Base-by-base conservation (phyloP, 2,329 filamentous ascomycete genomes). In the Phaeoacremonium minimum region DNA sequence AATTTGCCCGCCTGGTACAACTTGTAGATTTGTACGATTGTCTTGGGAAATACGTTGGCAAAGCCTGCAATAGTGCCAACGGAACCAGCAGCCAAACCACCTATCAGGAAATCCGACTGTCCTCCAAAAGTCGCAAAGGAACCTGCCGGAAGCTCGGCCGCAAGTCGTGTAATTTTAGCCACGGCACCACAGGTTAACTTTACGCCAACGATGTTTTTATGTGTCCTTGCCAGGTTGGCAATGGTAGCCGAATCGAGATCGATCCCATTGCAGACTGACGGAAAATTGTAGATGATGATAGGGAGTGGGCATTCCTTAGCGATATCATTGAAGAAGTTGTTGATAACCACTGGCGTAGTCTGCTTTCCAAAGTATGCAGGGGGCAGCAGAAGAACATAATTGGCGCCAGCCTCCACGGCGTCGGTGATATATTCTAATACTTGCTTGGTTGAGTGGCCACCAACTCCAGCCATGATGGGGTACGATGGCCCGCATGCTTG, bases 51-150 rank as follows among this genome's bases (percentile, higher is more conserved):
- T 4, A 80, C 55, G 37, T 80, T 80, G 12, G 69, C 77, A 33
- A 79, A 69, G 4, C 73, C 75, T 0, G 75, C 74, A 29, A 81
- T 74, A 38, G 66, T 71, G 6, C 77, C 77, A 4, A 67, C 65
- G 15, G 67, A 72, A 14, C 77, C 76, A 5, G 70, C 68, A 3
- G 66, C 66, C 28, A 81, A 53, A 2, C 71, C 74, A 4, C 73
- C 73, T 33, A 80, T 63, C n/a, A 85, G 57, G 55, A 83, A 86
- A 50, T 87, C 83, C 2, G 73, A 75, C 56, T 86, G 82, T 1
- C 83, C 83, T 1, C 80, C 82, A 48, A 76, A 85, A 1, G 75
- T 74, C 2, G 79, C 73, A 49, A 87, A 87, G n/a, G n/a, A n/a
- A n/a, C n/a, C n/a, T 5, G 69, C 56, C 0, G 57, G 42, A 31